A percentile compares a stretch with the other conserved stretches of the same genome.
Conservation (phyloP, 2,329 filamentous ascomycete species). For the Fusarium sp. region DNA sequence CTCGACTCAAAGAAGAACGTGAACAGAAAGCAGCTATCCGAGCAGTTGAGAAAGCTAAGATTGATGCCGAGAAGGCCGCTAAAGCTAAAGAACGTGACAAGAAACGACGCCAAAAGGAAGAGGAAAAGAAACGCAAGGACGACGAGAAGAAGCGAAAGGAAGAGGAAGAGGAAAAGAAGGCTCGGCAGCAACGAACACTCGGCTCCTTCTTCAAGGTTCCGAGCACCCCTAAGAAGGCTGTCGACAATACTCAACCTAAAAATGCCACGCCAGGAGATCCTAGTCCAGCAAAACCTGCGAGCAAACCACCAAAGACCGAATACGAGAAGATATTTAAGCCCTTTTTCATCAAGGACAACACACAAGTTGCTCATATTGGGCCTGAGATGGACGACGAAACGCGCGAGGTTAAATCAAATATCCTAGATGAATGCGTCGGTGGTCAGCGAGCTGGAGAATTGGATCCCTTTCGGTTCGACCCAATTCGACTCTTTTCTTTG, state of each 20-base stretch:
- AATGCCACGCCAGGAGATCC: conserved; percentile 47
- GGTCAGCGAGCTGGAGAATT: conserved; percentile 59
- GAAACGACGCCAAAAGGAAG: conserved; percentile 52
- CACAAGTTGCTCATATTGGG: conserved; percentile 72
- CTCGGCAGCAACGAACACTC: conserved; percentile 60
- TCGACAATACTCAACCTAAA: conserved; percentile 48
- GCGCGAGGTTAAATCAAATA: conserved; percentile 60
- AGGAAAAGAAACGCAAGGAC: conserved; percentile 54
- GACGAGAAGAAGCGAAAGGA: conserved; percentile 59
- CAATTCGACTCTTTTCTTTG: conserved; percentile 60
- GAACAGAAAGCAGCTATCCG: conserved; percentile 46
- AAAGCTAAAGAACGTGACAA: conserved; percentile 55
- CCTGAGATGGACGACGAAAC: conserved; percentile 70
- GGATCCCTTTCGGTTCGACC: conserved; percentile 57
- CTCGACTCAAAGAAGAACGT: conserved; percentile 54
- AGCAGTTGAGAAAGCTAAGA: conserved; percentile 48
- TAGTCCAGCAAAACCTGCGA: conserved; percentile 25
- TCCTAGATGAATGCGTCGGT: conserved; percentile 64
- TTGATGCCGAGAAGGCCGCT: conserved; percentile 53
- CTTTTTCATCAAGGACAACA: conserved; percentile 82
- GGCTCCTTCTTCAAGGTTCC: conserved; percentile 60
- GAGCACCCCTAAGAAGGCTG: conserved; percentile 56
- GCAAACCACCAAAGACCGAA: conserved; percentile 54
- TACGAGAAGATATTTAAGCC: conserved; percentile 81
- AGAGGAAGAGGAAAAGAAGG: conserved; percentile 65